phyloP scores from a whole-genome alignment of 495 filamentous ascomycete species.

The Friedmanniomyces simplex region DNA sequence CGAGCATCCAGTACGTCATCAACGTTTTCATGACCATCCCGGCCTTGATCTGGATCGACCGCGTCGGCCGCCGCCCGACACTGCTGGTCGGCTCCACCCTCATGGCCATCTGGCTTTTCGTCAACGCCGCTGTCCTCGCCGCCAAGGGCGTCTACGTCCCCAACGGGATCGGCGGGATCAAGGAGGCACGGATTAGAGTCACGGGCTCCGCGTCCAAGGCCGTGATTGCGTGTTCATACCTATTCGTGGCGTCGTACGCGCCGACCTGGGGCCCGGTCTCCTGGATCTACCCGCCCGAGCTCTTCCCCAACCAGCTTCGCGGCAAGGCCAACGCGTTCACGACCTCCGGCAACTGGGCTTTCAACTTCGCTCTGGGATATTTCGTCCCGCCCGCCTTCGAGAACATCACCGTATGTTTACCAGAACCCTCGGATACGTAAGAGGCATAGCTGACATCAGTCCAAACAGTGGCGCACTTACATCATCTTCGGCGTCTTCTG shows the following conservation, averaged over 20 bases:
- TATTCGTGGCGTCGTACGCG: conserved; percentile 39
- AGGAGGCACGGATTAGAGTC: conserved; percentile 24
- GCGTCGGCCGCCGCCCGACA: conserved; percentile 51
- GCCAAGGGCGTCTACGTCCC: conserved; percentile 20
- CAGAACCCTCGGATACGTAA: neutral
- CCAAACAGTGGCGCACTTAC: conserved; percentile 54
- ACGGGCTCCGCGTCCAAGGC: conserved; percentile 26
- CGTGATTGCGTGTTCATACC: conserved; percentile 34
- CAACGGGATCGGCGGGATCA: conserved; percentile 22
- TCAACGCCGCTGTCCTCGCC: conserved; percentile 62
- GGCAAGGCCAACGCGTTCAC: conserved; percentile 23
- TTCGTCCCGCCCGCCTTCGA: conserved; percentile 68
- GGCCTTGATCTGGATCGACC: conserved; percentile 43
- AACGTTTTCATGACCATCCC: conserved; percentile 44
- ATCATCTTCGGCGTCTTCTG: conserved; percentile 69
- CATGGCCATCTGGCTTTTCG: conserved; percentile 59
- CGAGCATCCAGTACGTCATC: conserved; percentile 65
- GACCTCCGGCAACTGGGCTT: conserved; percentile 16
- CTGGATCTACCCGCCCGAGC: conserved; percentile 47
- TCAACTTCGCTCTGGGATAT: conserved; percentile 56
- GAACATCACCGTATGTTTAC: conserved; percentile 39
- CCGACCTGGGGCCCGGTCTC: conserved; percentile 56
- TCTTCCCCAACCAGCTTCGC: conserved; percentile 21
- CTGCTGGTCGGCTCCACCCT: conserved; percentile 53
- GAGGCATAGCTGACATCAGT: neutral